Base-by-base conservation (phyloP, 306 rosid genomes). In the Quercus dentata region DNA sequence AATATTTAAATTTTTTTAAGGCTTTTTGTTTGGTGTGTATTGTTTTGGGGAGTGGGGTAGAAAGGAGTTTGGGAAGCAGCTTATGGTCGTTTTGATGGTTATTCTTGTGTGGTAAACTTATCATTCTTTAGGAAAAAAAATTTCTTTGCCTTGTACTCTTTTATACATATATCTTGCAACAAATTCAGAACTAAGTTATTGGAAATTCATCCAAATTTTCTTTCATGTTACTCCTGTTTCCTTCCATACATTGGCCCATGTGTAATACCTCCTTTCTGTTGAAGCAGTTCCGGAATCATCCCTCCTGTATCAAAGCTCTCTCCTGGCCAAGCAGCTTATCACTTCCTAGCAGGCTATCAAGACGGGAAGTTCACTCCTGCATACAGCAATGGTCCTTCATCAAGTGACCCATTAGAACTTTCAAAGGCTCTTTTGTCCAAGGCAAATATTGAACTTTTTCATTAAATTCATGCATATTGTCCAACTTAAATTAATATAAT, bases 311-410 rank as follows among this genome's bases (percentile, higher is more conserved):
- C 88, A 73, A 85, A 74, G 86, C 89, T 85, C 62, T 79, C 79
- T 41, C 86, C 86, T 73, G 85, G 85, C 44, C 91, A 85, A 76
- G 91, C 87, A 27, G 91, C 89, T 27, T 88, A 78, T 78, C 91
- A 88, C 75, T 83, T 85, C 73, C 63, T 88, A 57, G 86, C 87
- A 20, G 86, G 89, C 68, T 81, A 85, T 81, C 91, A 83, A 68
- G 79, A 83, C 70, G 86, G 91, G 77, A 88, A 85, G 64, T 85
- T 88, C 67, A 58, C 81, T 68, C 86, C 89, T 69, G 85, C 83
- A 49, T 88, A 81, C 73, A 77, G 35, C 83, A 68, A 76, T 8
- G 78, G 69, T 38, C 82, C 79, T 74, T 81, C 81, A 74, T 73
- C 83, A 27, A 20, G 79, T 76, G 84, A 83, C 54, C 84, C 79